Base-by-base conservation (phyloP, 805 yeast genomes). In the Cyberlindnera bimundalis region DNA sequence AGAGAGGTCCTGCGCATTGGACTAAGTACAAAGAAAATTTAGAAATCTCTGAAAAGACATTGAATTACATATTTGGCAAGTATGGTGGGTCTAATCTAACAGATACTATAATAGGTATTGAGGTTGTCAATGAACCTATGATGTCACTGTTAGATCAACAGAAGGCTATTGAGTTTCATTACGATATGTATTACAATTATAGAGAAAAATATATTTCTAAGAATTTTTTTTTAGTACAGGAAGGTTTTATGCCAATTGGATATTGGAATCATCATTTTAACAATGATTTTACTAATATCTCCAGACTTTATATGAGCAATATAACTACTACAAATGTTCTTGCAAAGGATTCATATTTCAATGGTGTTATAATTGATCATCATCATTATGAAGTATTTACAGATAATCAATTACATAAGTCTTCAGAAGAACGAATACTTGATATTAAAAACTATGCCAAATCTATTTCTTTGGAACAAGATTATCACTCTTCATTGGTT, bases 361-460 rank as follows among this genome's bases (percentile, higher is more conserved):
- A 67, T 15, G 76, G 79, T 53, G 81, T 85, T 35, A 73, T 86
- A 23, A 69, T 89, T 37, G 96, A 90, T 61, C 96, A 87, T 65
- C 96, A 90, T 65, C 87, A 83, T 60, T 90, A 90, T 65, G 95
- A 89, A 66, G 91, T 88, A 16, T 90, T 91, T 61, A 70, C 80
- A 13, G 71, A 70, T 29, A 78, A 68, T 19, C 85, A 85, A 63
- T 71, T 88, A 41, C 54, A 66, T 37, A 71, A 62, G 43, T 37
- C 70, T 46, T 57, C 61, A 54, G 41, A 44, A 40, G 47, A 61
- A 45, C 53, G 73, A 56, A 37, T 51, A 40, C 46, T 53, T 42
- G 62, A 56, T 56, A 61, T 57, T 47, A 64, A 18, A 35, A 61
- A 45, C 45, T 66, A 40, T 54, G 74, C 58, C 15, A 52, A 35